These are phyloP conservation scores for Clavaria fumosa DNA, from an alignment of 768 basidiomycete genomes.

Conservation along the genomic window DNA sequence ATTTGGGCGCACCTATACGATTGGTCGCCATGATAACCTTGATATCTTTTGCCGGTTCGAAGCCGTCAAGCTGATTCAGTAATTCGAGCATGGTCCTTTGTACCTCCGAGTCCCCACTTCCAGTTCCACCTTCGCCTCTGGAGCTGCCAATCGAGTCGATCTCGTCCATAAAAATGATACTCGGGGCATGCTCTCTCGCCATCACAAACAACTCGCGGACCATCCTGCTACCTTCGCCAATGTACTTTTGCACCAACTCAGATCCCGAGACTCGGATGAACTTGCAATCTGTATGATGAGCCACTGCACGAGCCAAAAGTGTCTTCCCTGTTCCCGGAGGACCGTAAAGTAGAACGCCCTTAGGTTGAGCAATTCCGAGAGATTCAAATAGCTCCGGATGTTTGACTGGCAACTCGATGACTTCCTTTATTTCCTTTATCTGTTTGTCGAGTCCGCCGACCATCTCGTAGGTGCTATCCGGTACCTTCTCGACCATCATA, in stretches of 20 bases:
- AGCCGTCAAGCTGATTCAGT: slow-evolving; percentile 80
- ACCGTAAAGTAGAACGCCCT: slow-evolving; percentile 90
- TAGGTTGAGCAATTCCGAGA: slow-evolving; percentile 92
- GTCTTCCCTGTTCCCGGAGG: slow-evolving; percentile 97
- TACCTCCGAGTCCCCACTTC: slow-evolving; percentile 78
- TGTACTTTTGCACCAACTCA: slow-evolving; percentile 96
- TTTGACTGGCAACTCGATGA: slow-evolving; percentile 94
- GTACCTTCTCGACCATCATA: slow-evolving; percentile 99
- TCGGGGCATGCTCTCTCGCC: slow-evolving; percentile 94
- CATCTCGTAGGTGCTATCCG: slow-evolving; percentile 99
- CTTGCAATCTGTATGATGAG: slow-evolving; percentile 94
- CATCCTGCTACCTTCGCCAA: slow-evolving; percentile 94
- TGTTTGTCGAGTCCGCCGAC: slow-evolving; percentile 98
- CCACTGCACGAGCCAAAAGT: slow-evolving; percentile 85
- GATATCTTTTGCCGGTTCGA: slow-evolving; percentile 96
- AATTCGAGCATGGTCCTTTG: slow-evolving; percentile 86
- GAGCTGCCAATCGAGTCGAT: slow-evolving; percentile 96
- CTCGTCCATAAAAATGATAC: slow-evolving; percentile 99
- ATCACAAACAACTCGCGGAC: slow-evolving; percentile 96
- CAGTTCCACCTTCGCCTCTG: slow-evolving; percentile 81
- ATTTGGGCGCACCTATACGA: slow-evolving; percentile 53
- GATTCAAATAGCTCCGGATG: slow-evolving; percentile 95
- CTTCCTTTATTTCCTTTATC: slow-evolving; percentile 95
- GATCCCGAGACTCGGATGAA: slow-evolving; percentile 93
- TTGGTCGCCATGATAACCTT: slow-evolving; percentile 96